Evolutionary conservation across 331 rosid genomes (phyloP), one percentile per base, ranked within the genome.

Genomic region (Quercus tomentella): DNA sequence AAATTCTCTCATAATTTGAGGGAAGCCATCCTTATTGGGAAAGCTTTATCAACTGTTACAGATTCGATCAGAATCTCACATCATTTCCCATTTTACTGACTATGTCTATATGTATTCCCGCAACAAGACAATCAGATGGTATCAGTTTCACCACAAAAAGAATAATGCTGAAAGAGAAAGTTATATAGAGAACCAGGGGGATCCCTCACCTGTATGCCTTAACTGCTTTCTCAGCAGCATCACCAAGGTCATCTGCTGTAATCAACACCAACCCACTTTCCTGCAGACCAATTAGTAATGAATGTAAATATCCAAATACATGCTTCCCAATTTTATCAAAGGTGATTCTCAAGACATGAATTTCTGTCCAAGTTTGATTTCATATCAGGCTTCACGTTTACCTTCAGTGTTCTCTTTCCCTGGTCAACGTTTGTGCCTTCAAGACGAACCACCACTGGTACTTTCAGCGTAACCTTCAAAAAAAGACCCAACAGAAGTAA

Each of bases 351-450:
- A 72, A 23, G 51, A 28, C 51, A 68, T n/a, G 41, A 18, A 26
- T 49, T 63, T 56, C 55, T 76, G 21, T 70, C 73, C 60, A 6
- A 58, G 8, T 66, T 18, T 66, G 72, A 31, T 4, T 31, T 30
- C 31, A 70, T 41, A 41, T 63, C 12, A 76, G 74, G 71, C 79
- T 60, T 43, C 79, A n/a, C 56, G 74, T 54, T 63, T 87, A 95
- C 99, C 99, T 96, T 96, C 80, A 96, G 79, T 81, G 91, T 96
- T 87, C 90, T 88, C 88, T 90, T 96, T 74, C 99, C 99, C 83
- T 93, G 89, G 75, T 93, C 99, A 49, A 96, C 98, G 14, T 96
- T 96, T 78, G 99, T 96, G 86, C 99, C 99, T 86, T 96, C 99
- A 43, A 96, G 99, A 68, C 99, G 97, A 78, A 96, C 99, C 26